These are phyloP conservation scores for Schizochytrium sp. DNA, from an alignment of 108 stramenopile species.

Conservation along the genomic window DNA sequence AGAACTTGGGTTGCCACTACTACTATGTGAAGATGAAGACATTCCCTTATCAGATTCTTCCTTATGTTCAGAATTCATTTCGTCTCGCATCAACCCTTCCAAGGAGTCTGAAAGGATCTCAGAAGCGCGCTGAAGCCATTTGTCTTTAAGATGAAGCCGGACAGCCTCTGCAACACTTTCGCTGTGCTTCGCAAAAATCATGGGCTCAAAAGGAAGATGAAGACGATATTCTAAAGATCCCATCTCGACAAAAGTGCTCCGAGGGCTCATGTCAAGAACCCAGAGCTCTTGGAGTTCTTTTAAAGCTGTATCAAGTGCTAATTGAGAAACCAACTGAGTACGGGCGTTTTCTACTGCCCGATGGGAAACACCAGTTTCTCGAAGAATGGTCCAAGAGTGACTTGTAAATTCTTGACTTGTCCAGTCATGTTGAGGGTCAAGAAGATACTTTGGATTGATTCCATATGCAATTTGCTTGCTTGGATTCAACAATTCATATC, in stretches of 20 bases:
- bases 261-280: neutral
- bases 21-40: too few relatives aligned
- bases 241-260: constrained; percentile 18
- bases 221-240: constrained; percentile 9
- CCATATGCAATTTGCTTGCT: too few relatives aligned
- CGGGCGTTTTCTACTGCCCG: neutral
- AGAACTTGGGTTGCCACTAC: neutral
- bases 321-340: neutral
- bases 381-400: neutral
- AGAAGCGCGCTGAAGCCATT: constrained; percentile 49
- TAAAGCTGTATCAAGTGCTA: constrained; percentile 27
- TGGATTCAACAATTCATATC: constrained; percentile 31
- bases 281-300: constrained; percentile 41
- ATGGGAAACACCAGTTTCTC: constrained; percentile 29
- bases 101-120: constrained; percentile 33
- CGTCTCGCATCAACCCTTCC: neutral
- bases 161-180: constrained; percentile 27
- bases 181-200: constrained; percentile 14
- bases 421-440: constrained; percentile 33
- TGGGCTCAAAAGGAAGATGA: constrained; percentile 9
- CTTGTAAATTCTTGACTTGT: constrained; percentile 14
- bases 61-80: neutral
- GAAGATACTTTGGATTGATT: constrained; percentile 16
- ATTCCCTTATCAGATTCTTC: neutral
- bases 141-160: constrained; percentile 16